These are phyloP conservation scores for Phytophthora macrochlamydospora DNA, from an alignment of 352 stramenopile species.

Conservation along the genomic window DNA sequence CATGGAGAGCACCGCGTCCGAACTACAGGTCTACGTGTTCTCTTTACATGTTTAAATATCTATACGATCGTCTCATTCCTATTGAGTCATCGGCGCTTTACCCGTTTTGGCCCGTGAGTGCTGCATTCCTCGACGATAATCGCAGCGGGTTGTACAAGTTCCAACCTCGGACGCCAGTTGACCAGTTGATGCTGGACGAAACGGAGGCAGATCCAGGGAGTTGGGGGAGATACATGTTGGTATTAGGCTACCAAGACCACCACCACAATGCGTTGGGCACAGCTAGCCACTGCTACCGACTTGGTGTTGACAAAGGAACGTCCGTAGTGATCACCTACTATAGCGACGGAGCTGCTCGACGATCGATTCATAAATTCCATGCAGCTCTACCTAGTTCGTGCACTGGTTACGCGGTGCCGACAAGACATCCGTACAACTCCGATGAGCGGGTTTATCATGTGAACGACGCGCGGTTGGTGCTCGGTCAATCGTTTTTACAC, in stretches of 20 bases:
- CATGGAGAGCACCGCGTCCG: constrained; percentile 9
- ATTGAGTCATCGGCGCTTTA: constrained; percentile 5
- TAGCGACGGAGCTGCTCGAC: constrained; percentile 9
- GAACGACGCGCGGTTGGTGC: neutral
- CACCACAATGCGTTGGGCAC: constrained; percentile 9
- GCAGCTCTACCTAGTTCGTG: constrained; percentile 14
- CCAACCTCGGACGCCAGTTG: constrained; percentile 1
- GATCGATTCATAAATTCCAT: constrained; percentile 21
- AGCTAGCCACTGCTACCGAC: constrained; percentile 16
- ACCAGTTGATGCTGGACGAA: constrained; percentile 14
- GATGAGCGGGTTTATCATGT: constrained; percentile 4
- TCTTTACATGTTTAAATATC: constrained; percentile 1
- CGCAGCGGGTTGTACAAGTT: constrained; percentile 25
- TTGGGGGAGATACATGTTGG: constrained; percentile 15
- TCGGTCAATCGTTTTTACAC: neutral
- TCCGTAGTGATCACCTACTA: constrained; percentile 17
- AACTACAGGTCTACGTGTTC: neutral
- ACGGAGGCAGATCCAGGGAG: constrained; percentile 4
- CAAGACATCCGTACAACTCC: constrained; percentile 6
- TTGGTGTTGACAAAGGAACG: constrained; percentile 21
- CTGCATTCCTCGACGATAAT: constrained; percentile 21
- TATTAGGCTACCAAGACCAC: constrained; percentile 17
- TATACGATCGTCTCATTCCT: constrained; percentile 13
- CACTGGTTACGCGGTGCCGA: constrained; percentile 17
- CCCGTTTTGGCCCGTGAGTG: constrained; percentile 6